phyloP scores from a whole-genome alignment of 108 stramenopile genomes.

The Schizochytrium sp. region DNA sequence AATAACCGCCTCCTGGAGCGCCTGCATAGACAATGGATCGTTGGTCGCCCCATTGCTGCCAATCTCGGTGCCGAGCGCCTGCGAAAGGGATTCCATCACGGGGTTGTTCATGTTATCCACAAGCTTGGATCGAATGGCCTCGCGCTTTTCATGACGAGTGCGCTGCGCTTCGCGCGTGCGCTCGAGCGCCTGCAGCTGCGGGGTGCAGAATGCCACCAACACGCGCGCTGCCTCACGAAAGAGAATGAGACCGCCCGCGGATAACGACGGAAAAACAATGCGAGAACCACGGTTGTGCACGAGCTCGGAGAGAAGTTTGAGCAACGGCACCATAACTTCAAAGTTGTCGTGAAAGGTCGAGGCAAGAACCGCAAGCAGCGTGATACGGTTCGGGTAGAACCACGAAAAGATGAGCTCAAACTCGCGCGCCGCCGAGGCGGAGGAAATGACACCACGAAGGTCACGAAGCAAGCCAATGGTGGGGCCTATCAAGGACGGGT shows the following conservation, averaged over 20 bases:
- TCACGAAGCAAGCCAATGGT: not conserved
- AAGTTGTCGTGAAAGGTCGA: not conserved
- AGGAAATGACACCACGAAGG: not conserved
- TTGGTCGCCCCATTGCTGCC: not conserved
- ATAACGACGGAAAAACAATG: not conserved
- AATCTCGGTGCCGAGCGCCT: not conserved
- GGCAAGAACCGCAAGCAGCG: not conserved
- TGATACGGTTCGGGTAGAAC: constrained; percentile 16
- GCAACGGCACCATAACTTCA: not conserved
- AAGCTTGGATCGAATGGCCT: not conserved
- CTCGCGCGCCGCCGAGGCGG: constrained; percentile 6
- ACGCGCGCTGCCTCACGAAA: not conserved
- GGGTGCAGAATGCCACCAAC: not conserved
- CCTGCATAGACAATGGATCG: constrained; percentile 4
- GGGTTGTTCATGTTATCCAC: not conserved
- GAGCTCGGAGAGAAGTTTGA: not conserved
- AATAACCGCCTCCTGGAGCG: not conserved
- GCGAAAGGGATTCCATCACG: not conserved
- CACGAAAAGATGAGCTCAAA: not conserved
- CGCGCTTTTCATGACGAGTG: not conserved
- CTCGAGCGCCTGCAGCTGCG: not conserved
- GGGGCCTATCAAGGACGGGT: not conserved
- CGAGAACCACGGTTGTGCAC: constrained; percentile 6
- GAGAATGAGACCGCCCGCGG: constrained; percentile 1
- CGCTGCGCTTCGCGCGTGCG: not conserved